Base-by-base conservation (phyloP, 768 basidiomycete genomes). In the Pulveroboletus ravenelii region DNA sequence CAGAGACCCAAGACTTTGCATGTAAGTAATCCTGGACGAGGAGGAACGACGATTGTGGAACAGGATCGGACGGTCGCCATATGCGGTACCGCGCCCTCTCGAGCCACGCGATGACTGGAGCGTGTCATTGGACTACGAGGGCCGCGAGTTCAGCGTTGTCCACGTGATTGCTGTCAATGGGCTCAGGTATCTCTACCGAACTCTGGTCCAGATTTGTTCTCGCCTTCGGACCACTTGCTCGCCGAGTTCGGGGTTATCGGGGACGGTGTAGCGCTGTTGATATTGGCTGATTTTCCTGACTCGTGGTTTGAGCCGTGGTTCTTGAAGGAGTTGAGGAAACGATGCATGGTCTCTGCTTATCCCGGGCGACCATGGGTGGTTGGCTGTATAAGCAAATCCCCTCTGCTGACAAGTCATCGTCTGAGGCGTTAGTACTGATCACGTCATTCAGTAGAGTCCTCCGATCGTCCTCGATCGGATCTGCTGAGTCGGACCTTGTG, bases 31-130 rank as follows among this genome's bases (percentile, higher is more conserved):
- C 84, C 40, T 84, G 76, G 0, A 84, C 77, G 2, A 80, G 76
- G 1, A 60, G 57, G 50, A 77, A 78, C 2, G 70, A 65, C 3
- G 74, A 76, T 47, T 69, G 63, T 6, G 52, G 49, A 37, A 61
- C 40, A 6, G 55, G 51, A 0, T 52, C 36, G 7, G 52, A 34
- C 1, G 70, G 69, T 12, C 77, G 61, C 83, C 83, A 67, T 59
- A 82, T 64, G 43, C 65, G 62, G 62, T 74, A 76, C 62, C 81
- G 64, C 63, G 77, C 76, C 57, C 76, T 70, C 61, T 89, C 85
- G 9, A 85, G 73, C 84, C 84, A 88, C 9, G 84, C 78, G 0
- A 84, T 88, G 37, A 84, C 78, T 46, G 80, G 80, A 7, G 82
- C 79, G 31, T 85, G 84, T 15, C 85, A 79, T 45, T 74, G 71